Percentiles rank a stretch among this genome's conserved stretches.
phyloP scores from a whole-genome alignment of 106 monocot genomes.

The Phalaenopsis aphrodite region DNA sequence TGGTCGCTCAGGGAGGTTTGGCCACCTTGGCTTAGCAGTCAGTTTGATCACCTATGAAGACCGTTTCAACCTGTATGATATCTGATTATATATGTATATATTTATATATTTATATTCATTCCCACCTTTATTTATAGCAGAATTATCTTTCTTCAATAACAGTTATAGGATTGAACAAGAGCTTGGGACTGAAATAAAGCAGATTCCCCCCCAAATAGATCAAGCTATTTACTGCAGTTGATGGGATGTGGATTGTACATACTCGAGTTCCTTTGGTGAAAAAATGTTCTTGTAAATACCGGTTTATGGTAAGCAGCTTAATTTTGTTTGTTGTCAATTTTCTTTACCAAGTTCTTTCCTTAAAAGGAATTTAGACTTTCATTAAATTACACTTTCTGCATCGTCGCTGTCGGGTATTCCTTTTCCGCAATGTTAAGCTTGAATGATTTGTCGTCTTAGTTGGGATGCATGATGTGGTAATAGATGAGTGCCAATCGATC shows the following conservation, averaged over 20 bases:
- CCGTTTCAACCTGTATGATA: conserved; percentile 72
- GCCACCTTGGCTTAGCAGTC: conserved; percentile 92
- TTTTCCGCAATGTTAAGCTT: no score
- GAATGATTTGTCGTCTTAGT: no score
- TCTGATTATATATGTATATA: not conserved
- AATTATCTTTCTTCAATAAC: conserved; percentile 5
- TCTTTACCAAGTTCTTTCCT: no score
- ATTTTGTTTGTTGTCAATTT: no score
- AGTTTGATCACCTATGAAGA: conserved; percentile 97
- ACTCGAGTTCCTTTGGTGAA: conserved; percentile 5
- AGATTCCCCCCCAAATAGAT: conserved; percentile 91
- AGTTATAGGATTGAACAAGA: conserved; percentile 98
- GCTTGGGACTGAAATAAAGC: conserved; percentile 93
- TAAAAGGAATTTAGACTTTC: no score
- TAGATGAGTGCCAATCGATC: no score
- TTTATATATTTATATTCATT: not conserved
- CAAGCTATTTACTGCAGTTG: conserved; percentile 84
- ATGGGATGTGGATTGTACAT: conserved; percentile 12
- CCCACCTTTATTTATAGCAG: not conserved
- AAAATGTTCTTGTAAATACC: conserved; percentile 1
- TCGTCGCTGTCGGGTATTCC: no score
- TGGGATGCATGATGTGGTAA: no score
- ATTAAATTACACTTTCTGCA: no score
- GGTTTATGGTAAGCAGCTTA: not conserved
- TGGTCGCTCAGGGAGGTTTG: conserved; percentile 95